A percentile compares a stretch with the other conserved stretches of the same genome.
These are phyloP conservation scores for Monosporozyma unispora DNA, from an alignment of 805 yeast species.

Conservation along the genomic window DNA sequence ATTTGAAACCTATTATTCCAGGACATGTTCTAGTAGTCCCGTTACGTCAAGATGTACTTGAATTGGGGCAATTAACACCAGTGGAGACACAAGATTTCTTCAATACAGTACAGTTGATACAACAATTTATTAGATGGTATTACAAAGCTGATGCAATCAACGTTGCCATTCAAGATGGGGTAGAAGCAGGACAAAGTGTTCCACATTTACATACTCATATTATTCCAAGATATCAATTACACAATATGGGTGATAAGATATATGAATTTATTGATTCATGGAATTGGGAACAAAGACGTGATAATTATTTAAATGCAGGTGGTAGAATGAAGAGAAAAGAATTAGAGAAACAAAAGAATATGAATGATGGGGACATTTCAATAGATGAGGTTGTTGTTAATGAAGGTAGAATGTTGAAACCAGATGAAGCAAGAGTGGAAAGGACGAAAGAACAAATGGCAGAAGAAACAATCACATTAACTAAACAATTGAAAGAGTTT, in stretches of 20 bases:
- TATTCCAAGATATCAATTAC: conserved; percentile 63
- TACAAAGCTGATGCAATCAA: conserved; percentile 80
- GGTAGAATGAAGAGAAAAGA: conserved; percentile 20
- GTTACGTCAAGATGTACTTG: conserved; percentile 45
- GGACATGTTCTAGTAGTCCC: conserved; percentile 94
- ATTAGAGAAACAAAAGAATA: conserved; percentile 12
- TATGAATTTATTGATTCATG: conserved; percentile 62
- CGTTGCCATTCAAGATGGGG: conserved; percentile 93
- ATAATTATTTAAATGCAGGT: conserved; percentile 16
- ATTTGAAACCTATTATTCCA: conserved; percentile 83
- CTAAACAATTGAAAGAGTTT: conserved; percentile 29
- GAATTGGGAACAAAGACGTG: conserved; percentile 32
- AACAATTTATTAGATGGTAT: conserved; percentile 52
- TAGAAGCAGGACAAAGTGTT: conserved; percentile 91
- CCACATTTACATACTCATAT: conserved; percentile 93
- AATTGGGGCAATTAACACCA: conserved; percentile 58
- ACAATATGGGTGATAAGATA: conserved; percentile 63
- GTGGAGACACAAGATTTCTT: conserved; percentile 77
- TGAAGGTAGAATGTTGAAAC: conserved; percentile 15
- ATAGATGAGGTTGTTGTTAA: not conserved
- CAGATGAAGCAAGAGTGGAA: conserved; percentile 46
- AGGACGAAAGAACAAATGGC: conserved; percentile 60
- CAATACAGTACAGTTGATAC: conserved; percentile 60
- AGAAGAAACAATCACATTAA: conserved; percentile 54
- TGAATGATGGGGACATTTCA: not conserved